phyloP scores from a whole-genome alignment of 345 rosid species.

The Reutealis trisperma region DNA sequence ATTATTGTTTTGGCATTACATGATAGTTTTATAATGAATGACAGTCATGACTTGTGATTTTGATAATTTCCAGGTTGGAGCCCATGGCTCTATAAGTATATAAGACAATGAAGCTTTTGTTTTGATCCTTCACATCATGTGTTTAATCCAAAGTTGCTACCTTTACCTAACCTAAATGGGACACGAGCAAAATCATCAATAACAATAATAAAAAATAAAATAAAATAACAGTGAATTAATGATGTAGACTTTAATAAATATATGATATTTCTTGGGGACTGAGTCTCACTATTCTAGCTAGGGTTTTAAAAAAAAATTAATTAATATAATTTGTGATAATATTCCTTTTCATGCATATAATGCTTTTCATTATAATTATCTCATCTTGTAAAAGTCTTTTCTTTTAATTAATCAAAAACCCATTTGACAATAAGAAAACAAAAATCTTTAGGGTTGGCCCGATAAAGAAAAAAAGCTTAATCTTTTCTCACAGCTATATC shows the following conservation, averaged over 20 bases:
- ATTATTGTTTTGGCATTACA: no score
- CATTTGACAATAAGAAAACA: neutral
- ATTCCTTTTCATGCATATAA: neutral
- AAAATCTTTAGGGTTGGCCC: neutral
- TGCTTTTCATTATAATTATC: neutral
- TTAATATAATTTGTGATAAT: no score
- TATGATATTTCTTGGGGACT: neutral
- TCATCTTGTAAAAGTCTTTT: neutral
- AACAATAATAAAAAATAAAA: no score
- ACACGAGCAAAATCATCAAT: no score
- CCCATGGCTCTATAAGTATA: neutral
- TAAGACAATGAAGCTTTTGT: conserved; percentile 16
- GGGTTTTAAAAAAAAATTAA: no score
- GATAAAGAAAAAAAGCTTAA: neutral
- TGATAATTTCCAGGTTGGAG: conserved; percentile 17
- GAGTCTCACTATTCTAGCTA: neutral
- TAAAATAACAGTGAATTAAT: no score
- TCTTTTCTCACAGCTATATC: neutral
- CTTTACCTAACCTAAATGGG: conserved; percentile 7
- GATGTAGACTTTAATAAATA: neutral
- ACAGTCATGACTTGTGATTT: neutral
- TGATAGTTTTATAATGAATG: no score
- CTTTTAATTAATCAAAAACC: neutral
- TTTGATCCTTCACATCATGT: conserved; percentile 13
- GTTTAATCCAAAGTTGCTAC: conserved; percentile 21